A percentile compares a stretch with the other conserved stretches of the same genome.
Conservation (phyloP, 1,139 yeast genomes). For the Hyphopichia khmerensis region DNA sequence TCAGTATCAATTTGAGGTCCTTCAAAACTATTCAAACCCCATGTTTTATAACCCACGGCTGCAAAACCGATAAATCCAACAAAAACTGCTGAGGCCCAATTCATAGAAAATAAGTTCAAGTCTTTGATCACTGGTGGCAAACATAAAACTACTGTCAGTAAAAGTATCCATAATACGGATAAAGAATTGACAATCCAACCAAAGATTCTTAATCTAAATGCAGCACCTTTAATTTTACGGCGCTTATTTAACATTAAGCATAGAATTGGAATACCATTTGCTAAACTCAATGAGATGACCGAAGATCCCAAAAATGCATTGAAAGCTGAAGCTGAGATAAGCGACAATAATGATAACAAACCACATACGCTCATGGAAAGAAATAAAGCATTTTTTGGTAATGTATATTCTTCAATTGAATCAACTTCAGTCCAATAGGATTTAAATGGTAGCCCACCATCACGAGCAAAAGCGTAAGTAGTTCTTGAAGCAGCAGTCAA, state of each 20-base stretch:
- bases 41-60: constrained; percentile 49
- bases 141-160: constrained; percentile 64
- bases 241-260: constrained; percentile 63
- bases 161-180: constrained; percentile 59
- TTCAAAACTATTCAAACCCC: constrained; percentile 62
- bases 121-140: constrained; percentile 69
- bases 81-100: constrained; percentile 69
- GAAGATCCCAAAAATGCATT: constrained; percentile 88
- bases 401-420: constrained; percentile 51
- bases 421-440: constrained; percentile 66
- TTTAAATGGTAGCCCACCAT: constrained; percentile 78
- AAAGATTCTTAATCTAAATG: constrained; percentile 61
- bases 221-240: constrained; percentile 64
- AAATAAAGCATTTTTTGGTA: constrained; percentile 72
- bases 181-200: constrained; percentile 66
- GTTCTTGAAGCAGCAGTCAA: constrained; percentile 85
- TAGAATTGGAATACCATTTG: constrained; percentile 75
- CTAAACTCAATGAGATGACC: constrained; percentile 70
- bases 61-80: constrained; percentile 47
- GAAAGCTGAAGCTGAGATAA: constrained; percentile 73
- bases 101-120: constrained; percentile 63
- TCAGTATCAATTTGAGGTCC: constrained; percentile 65
- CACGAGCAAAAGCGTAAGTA: constrained; percentile 85
- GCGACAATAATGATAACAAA: constrained; percentile 59
- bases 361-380: constrained; percentile 68